Evolutionary conservation across 2,329 filamentous ascomycete species (phyloP).

Genomic region (Ustulina deusta): DNA sequence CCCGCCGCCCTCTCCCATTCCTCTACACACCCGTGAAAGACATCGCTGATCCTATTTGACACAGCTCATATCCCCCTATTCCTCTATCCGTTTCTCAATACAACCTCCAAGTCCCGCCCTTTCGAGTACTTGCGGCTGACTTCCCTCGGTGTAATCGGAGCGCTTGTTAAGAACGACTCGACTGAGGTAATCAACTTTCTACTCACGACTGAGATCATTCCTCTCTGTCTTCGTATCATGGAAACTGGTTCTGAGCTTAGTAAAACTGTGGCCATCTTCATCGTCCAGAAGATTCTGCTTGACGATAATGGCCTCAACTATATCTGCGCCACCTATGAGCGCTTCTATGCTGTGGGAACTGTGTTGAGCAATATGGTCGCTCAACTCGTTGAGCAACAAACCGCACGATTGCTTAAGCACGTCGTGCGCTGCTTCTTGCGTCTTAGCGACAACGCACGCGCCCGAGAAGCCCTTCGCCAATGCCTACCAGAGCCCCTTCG

Average conservation of each 20-base stretch:
- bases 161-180: conserved; percentile 98
- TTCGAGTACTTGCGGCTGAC: conserved; percentile 98
- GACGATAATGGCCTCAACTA: conserved; percentile 98
- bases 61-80: conserved; percentile 96
- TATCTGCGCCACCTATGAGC: conserved; percentile 98
- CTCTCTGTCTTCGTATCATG: conserved; percentile 97
- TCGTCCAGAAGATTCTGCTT: conserved; percentile 97
- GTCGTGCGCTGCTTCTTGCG: conserved; percentile 96
- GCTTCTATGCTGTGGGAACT: conserved; percentile 97
- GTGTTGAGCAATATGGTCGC: conserved; percentile 99
- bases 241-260: conserved; percentile 98
- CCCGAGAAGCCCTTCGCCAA: conserved; percentile 92
- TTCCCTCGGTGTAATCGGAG: conserved; percentile 94
- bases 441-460: conserved; percentile 94
- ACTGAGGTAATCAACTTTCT: conserved; percentile 99
- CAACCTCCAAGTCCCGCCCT: conserved; percentile 95
- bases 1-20: conserved; percentile 3
- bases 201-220: conserved; percentile 97
- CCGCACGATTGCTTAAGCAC: conserved; percentile 93
- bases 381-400: conserved; percentile 97
- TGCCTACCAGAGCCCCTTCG: conserved; percentile 98
- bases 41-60: conserved; percentile 22
- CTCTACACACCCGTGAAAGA: not conserved
- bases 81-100: conserved; percentile 98
- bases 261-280: conserved; percentile 99